Percentiles rank a stretch among this genome's conserved stretches.
Evolutionary conservation across 2,329 filamentous ascomycete species (phyloP).

Genomic region (Pseudogymnoascus sp.): DNA sequence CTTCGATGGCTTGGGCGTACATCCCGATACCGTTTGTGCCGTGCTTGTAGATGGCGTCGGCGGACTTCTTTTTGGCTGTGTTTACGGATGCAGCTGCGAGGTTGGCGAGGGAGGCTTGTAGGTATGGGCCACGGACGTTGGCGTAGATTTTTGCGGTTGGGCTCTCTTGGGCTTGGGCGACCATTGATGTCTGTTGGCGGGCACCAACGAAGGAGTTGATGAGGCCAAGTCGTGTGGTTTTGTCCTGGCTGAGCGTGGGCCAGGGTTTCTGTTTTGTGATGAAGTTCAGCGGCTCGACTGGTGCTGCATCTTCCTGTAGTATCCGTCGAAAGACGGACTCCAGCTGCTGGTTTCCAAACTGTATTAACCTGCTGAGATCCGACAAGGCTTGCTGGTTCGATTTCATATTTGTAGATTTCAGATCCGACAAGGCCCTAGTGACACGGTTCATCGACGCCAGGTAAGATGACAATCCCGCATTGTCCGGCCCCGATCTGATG

Average conservation of each 20-base stretch:
- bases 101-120: constrained; percentile 76
- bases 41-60: constrained; percentile 76
- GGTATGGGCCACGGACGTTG: constrained; percentile 78
- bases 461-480: constrained; percentile 76
- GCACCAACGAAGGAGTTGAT: constrained; percentile 71
- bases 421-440: constrained; percentile 73
- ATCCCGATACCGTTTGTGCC: constrained; percentile 88
- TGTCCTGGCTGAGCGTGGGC: constrained; percentile 71
- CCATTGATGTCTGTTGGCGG: constrained; percentile 44
- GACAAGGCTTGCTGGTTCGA: constrained; percentile 85
- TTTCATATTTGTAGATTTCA: constrained; percentile 83
- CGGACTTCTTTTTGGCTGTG: constrained; percentile 69
- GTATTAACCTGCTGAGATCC: constrained; percentile 72
- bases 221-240: constrained; percentile 67
- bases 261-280: constrained; percentile 86
- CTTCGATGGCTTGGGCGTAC: constrained; percentile 82
- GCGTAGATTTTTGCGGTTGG: constrained; percentile 77
- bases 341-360: constrained; percentile 72
- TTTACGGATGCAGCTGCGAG: constrained; percentile 80
- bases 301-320: constrained; percentile 69
- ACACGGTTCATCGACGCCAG: constrained; percentile 84
- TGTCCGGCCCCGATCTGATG: constrained; percentile 78
- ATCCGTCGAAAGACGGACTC: constrained; percentile 78
- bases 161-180: constrained; percentile 44
- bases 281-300: constrained; percentile 84